These are phyloP conservation scores for Melampsora larici-populina DNA, from an alignment of 1,284 basidiomycete genomes.

Conservation along the genomic window DNA sequence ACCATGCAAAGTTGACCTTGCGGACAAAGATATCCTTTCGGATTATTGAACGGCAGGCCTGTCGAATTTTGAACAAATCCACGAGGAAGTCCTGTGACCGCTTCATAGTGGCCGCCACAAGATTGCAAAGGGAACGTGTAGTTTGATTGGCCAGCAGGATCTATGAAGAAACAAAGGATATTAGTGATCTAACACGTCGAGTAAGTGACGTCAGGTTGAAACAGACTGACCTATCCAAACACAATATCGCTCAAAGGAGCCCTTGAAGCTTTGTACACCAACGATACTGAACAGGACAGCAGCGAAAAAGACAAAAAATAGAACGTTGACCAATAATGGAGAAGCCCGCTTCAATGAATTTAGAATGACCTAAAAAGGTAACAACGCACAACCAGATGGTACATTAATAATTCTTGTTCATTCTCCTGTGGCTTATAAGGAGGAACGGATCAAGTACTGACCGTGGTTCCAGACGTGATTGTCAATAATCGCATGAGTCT, in stretches of 20 bases:
- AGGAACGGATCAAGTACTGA: conserved; percentile 9
- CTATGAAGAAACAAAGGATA: conserved; percentile 43
- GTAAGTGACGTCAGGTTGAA: neutral
- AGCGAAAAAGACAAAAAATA: conserved; percentile 87
- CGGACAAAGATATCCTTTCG: conserved; percentile 53
- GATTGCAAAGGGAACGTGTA: conserved; percentile 57
- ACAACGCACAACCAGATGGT: neutral
- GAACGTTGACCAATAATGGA: conserved; percentile 80
- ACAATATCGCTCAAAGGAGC: conserved; percentile 67
- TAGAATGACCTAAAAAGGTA: conserved; percentile 70
- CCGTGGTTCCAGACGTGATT: conserved; percentile 85
- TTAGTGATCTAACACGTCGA: neutral
- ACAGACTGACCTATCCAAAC: conserved; percentile 52
- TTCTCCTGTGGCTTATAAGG: no score
- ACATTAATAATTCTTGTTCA: neutral
- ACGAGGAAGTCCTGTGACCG: conserved; percentile 36
- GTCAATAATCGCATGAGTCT: conserved; percentile 78
- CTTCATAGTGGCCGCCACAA: conserved; percentile 67
- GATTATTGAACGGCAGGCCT: conserved; percentile 14
- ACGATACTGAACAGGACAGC: conserved; percentile 79
- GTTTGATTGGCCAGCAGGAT: conserved; percentile 53
- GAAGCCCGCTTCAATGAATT: conserved; percentile 85
- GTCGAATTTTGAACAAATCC: conserved; percentile 43
- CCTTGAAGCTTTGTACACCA: conserved; percentile 83
- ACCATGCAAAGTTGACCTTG: conserved; percentile 53